Conservation (phyloP, 2,329 filamentous ascomycete species). For the Aspergillus neotritici region DNA sequence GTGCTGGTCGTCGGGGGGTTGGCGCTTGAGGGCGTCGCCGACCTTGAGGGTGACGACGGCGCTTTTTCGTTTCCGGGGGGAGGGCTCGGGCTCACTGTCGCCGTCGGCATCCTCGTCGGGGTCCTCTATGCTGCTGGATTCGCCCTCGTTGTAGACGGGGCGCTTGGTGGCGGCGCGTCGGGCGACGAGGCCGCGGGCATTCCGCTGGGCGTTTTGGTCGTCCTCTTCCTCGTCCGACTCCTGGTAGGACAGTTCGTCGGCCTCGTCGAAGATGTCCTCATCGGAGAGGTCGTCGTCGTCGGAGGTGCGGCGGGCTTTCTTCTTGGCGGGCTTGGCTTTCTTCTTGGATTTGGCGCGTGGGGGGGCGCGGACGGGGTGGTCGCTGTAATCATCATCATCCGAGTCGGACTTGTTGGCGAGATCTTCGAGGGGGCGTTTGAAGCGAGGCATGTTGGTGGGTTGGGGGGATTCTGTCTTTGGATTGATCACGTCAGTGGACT, state of each 20-base stretch:
- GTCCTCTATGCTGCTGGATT: conserved; percentile 37
- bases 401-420: conserved; percentile 41
- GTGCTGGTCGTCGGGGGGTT: conserved; percentile 22
- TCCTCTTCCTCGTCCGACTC: conserved; percentile 44
- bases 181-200: conserved; percentile 53
- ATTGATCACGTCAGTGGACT: conserved; percentile 2
- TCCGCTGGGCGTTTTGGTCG: conserved; percentile 44
- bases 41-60: conserved; percentile 29
- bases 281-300: conserved; percentile 39
- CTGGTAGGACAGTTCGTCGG: conserved; percentile 40
- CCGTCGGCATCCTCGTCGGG: conserved; percentile 21
- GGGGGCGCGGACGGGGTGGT: conserved; percentile 28
- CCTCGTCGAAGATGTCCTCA: conserved; percentile 32
- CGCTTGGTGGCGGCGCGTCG: conserved; percentile 52
- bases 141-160: conserved; percentile 53
- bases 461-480: conserved; percentile 1
- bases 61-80: conserved; percentile 18
- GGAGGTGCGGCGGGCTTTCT: conserved; percentile 43
- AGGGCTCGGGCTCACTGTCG: conserved; percentile 11
- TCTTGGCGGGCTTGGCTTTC: conserved; percentile 30
- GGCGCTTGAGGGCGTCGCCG: conserved; percentile 21
- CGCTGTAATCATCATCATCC: conserved; percentile 42
- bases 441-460: conserved; percentile 27
- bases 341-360: conserved; percentile 30
- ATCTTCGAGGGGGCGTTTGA: conserved; percentile 41